phyloP scores from a whole-genome alignment of 768 basidiomycete genomes.

The Neoboletus subvelutipes region DNA sequence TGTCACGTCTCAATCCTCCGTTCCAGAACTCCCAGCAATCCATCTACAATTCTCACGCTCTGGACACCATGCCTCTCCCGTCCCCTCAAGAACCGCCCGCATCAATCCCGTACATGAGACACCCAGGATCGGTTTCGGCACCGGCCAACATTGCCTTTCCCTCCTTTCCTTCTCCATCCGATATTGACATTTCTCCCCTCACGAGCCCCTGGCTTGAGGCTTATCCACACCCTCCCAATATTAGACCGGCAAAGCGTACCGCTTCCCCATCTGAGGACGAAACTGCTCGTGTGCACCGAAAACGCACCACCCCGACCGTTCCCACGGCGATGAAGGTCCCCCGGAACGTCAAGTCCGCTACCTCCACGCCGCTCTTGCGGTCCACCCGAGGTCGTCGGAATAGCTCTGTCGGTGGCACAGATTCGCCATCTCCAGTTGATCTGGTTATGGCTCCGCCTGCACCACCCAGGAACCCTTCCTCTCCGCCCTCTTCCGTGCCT shows the following conservation, averaged over 20 bases:
- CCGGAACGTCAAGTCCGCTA: conserved; percentile 47
- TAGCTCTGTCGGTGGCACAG: conserved; percentile 43
- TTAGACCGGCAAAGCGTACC: conserved; percentile 45
- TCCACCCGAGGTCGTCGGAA: conserved; percentile 44
- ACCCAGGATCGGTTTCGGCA: conserved; percentile 56
- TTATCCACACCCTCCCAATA: conserved; percentile 38
- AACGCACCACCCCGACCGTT: conserved; percentile 49
- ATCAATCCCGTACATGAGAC: conserved; percentile 29
- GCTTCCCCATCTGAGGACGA: conserved; percentile 62
- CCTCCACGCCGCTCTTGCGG: conserved; percentile 57
- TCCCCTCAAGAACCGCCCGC: conserved; percentile 33
- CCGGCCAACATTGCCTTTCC: conserved; percentile 75
- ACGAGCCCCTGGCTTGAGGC: conserved; percentile 82
- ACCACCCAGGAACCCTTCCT: conserved; percentile 35
- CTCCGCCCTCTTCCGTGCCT: conserved; percentile 14
- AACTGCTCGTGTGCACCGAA: conserved; percentile 42
- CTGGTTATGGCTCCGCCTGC: conserved; percentile 87
- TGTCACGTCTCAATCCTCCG: conserved; percentile 60
- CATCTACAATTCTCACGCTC: conserved; percentile 24
- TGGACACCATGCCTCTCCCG: conserved; percentile 28
- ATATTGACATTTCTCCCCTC: conserved; percentile 74
- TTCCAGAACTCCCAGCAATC: conserved; percentile 34
- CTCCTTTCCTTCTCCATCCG: conserved; percentile 46
- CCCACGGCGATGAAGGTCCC: conserved; percentile 23
- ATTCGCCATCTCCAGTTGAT: conserved; percentile 87